phyloP scores from a whole-genome alignment of 108 stramenopile species.

The Cyclostephanos invisitatus region DNA sequence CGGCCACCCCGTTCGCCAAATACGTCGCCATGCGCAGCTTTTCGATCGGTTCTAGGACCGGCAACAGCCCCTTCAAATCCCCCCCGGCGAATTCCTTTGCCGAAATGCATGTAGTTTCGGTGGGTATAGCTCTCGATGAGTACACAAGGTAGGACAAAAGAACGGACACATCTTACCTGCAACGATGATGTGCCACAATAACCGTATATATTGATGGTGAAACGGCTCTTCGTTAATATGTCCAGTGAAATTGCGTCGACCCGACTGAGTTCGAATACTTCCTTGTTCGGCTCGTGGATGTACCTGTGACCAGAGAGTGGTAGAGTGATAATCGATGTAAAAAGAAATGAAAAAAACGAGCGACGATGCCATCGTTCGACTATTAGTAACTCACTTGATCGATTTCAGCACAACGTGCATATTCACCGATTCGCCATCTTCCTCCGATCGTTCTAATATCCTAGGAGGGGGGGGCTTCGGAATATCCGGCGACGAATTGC shows the following conservation, averaged over 20 bases:
- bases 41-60: slow-evolving; percentile 36
- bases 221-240: slow-evolving; percentile 61
- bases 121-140: too few relatives aligned
- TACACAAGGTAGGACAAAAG: too few relatives aligned
- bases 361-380: not conserved
- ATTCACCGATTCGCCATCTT: slow-evolving; percentile 5
- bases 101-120: slow-evolving; percentile 39
- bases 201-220: slow-evolving; percentile 69
- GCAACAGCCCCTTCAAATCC: slow-evolving; percentile 37
- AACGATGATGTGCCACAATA: slow-evolving; percentile 62
- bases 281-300: slow-evolving; percentile 50
- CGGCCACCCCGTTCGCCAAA: slow-evolving; percentile 70
- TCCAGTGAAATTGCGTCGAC: slow-evolving; percentile 87
- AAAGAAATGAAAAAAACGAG: not conserved
- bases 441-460: not conserved
- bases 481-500: not conserved
- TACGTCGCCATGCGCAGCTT: slow-evolving; percentile 67
- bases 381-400: slow-evolving; percentile 44
- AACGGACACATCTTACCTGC: not conserved
- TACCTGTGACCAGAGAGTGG: too few relatives aligned
- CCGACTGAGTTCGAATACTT: slow-evolving; percentile 79
- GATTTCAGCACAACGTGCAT: slow-evolving; percentile 41
- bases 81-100: slow-evolving; percentile 54
- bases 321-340: too few relatives aligned
- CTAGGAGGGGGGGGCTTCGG: not conserved